These are phyloP conservation scores for Eustoma russellianum DNA, from an alignment of 257 asterid species.

Conservation along the genomic window DNA sequence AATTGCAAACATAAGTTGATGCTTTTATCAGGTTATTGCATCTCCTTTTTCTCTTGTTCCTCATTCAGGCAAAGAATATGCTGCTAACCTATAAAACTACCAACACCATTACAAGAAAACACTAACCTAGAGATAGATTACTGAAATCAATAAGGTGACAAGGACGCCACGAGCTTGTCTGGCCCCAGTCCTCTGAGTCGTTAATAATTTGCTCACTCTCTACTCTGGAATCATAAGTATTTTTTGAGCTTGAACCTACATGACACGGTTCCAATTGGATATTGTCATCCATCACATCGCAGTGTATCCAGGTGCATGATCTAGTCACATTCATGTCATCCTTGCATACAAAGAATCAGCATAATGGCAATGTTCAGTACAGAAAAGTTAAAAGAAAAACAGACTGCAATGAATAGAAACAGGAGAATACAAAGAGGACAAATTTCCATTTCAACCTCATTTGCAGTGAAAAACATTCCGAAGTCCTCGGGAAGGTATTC, in stretches of 20 bases:
- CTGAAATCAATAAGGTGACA: conserved; percentile 86
- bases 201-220: conserved; percentile 16
- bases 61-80: no score
- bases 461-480: conserved; percentile 25
- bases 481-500: conserved; percentile 72
- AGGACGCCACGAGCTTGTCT: conserved; percentile 48
- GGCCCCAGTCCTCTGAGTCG: conserved; percentile 20
- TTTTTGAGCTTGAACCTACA: conserved; percentile 26
- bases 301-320: conserved; percentile 84
- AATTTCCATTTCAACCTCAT: conserved; percentile 42
- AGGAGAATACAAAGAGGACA: conserved; percentile 1
- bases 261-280: conserved; percentile 52
- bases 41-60: no score
- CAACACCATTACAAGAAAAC: conserved; percentile 3
- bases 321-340: conserved; percentile 30
- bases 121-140: conserved; percentile 71
- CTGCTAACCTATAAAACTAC: no score
- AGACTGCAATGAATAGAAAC: neutral
- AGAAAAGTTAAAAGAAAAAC: neutral
- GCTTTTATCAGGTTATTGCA: no score
- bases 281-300: conserved; percentile 93
- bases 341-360: conserved; percentile 11
- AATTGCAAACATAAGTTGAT: no score
- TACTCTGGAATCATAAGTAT: conserved; percentile 24
- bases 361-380: neutral